Base-by-base conservation (phyloP, 208 protist species). In the Acanthamoeba lenticulata region DNA sequence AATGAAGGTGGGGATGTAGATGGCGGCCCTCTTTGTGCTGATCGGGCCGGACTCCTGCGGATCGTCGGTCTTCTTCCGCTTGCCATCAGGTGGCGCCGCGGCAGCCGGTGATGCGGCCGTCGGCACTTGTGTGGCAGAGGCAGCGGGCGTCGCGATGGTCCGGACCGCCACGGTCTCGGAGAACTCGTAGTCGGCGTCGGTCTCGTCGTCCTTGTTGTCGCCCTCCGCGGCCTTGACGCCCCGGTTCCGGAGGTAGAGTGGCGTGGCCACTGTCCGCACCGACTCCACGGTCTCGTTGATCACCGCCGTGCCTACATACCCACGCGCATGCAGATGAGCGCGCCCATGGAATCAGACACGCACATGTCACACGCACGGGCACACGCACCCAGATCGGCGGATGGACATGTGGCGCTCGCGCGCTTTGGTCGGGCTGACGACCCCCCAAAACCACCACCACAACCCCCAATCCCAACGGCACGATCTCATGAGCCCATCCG, bases 1-100 rank as follows among this genome's bases (percentile, higher is more conserved):
- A 38, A 83, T 13, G 72, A 83, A 83, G 5, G 72, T 83, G 3
- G 72, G 72, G 29, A 83, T 83, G 72, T 83, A 83, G 24, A 83
- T 32, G 24, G 72, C 72, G 4, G 27, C 24, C 40, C 72, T 1
- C 40, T 83, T 83, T 1, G 72, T 83, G 42, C 21, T 49, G 72
- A 83, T 5, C n/a, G 38, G 34, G 9, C 72, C 42, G 38, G 72
- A 83, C 24, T 83, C 40, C 72, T 44, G 38, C n/a, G n/a, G 62
- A 21, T 60, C 52, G 52, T 60, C 21, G 11, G 52, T 11, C 42
- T 83, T 83, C 72, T 83, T 44, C 42, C 24, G 15, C 72, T 83
- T 83, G 4, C 72, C 42, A 11, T 45, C 72, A 17, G 65, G 4
- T 7, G 65, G 65, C 29, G 34, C 7, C 17, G n/a, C 34, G 7